Evolutionary conservation across 176 grass and related monocot species (phyloP).

Genomic region (Oryza punctata): DNA sequence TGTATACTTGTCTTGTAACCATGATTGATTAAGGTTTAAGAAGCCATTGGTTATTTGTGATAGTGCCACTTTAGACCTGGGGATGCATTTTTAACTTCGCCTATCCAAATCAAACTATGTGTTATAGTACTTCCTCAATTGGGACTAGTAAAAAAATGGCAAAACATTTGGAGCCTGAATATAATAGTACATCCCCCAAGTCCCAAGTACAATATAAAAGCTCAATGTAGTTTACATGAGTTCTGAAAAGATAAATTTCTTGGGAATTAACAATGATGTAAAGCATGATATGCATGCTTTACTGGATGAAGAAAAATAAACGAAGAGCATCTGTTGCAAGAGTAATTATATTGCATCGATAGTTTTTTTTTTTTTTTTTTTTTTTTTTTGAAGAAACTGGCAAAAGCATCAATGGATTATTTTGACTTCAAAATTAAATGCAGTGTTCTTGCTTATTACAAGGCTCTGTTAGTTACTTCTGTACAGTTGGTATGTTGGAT

Average conservation of each 20-base stretch:
- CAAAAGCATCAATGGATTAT: not conserved
- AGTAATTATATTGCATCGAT: not conserved
- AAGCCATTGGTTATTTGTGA: not conserved
- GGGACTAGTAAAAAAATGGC: not conserved
- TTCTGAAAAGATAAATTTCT: not conserved
- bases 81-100: not conserved
- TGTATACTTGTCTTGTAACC: not conserved
- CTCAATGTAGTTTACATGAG: not conserved
- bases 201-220: not conserved
- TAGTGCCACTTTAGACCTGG: not conserved
- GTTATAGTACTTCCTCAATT: no score
- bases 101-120: no score
- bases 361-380: not conserved
- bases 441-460: constrained; percentile 5
- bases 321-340: not conserved
- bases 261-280: not conserved
- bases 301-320: not conserved
- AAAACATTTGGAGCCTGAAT: not conserved
- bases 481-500: constrained; percentile 41
- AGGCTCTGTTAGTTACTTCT: constrained; percentile 24
- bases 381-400: not conserved
- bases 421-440: constrained; percentile 18
- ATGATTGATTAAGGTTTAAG: not conserved
- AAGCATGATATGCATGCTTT: not conserved
- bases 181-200: not conserved